These are phyloP conservation scores for Panaeolus papilionaceus DNA, from an alignment of 768 basidiomycete species.

Conservation along the genomic window DNA sequence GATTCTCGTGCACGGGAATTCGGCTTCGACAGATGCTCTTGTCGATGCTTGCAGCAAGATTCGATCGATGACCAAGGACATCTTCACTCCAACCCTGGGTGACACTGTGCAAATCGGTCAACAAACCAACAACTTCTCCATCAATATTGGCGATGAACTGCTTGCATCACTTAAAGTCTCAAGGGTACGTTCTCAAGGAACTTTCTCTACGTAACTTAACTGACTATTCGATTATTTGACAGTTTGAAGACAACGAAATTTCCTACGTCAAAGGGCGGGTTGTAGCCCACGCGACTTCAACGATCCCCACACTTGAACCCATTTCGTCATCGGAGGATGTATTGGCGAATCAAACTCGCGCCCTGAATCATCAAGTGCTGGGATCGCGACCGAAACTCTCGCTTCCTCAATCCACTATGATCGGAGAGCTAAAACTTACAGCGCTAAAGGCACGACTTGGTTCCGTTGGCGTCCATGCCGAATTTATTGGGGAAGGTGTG, in stretches of 20 bases:
- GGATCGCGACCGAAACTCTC: conserved; percentile 70
- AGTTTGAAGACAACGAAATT: conserved; percentile 99
- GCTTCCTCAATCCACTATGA: conserved; percentile 92
- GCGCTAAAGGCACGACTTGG: conserved; percentile 83
- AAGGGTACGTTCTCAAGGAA: conserved; percentile 58
- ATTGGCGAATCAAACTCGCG: conserved; percentile 28
- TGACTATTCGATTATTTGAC: conserved; percentile 19
- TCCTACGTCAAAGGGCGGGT: conserved; percentile 93
- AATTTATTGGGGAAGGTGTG: conserved; percentile 97
- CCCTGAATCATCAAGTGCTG: conserved; percentile 49
- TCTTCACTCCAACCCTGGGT: conserved; percentile 78
- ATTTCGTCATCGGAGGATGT: conserved; percentile 40
- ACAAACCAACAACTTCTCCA: conserved; percentile 93
- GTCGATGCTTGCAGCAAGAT: conserved; percentile 84
- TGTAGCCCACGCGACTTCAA: conserved; percentile 82
- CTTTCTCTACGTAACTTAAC: conserved; percentile 7
- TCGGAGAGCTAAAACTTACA: conserved; percentile 95
- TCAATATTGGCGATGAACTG: conserved; percentile 91
- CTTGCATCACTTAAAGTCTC: conserved; percentile 85
- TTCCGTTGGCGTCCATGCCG: conserved; percentile 81
- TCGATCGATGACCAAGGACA: conserved; percentile 91
- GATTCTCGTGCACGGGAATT: conserved; percentile 88
- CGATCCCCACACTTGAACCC: conserved; percentile 88
- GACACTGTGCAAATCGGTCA: conserved; percentile 92
- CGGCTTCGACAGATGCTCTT: conserved; percentile 70